Evolutionary conservation across 495 filamentous ascomycete species (phyloP), one percentile per base, ranked within the genome.

Genomic region (Annulohypoxylon bovei): DNA sequence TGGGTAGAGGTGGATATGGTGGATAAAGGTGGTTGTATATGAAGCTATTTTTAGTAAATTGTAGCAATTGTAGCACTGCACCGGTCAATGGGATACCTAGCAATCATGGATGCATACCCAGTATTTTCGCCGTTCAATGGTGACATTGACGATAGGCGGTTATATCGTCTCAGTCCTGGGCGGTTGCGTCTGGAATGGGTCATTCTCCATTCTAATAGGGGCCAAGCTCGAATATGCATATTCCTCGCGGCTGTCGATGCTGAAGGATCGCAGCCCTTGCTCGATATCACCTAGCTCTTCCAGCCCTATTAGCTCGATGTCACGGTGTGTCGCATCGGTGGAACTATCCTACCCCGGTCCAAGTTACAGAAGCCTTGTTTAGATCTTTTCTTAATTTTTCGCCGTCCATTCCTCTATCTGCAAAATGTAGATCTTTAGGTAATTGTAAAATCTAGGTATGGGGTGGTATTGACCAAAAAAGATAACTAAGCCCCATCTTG

Each of bases 71-170:
- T n/a, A n/a, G n/a, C n/a, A n/a, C n/a, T n/a, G n/a, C n/a, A n/a
- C n/a, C n/a, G n/a, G n/a, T n/a, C n/a, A n/a, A n/a, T n/a, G n/a
- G n/a, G n/a, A 40, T 40, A n/a, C 37, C 37, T 40, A 14, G 37
- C 37, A 40, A 40, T 40, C 11, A n/a, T 40, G 11, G 14, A 16
- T 14, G n/a, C 2, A 40, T 14, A 40, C 11, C 14, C n/a, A 6
- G 64, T 59, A 39, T 23, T 16, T 32, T 63, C 47, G n/a, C 65
- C 56, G 3, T 56, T 64, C n/a, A 28, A 37, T 14, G 53, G 37
- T 0, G 65, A 61, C 23, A 62, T 57, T 42, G 37, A 6, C 37
- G 12, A 40, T 14, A 14, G 14, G 37, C 37, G 37, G 37, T 40
- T 40, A 40, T 40, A 14, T 14, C 14, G 42, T 46, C 22, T 22